Evolutionary conservation across 306 rosid species (phyloP).

Genomic region (Pyrus communis): DNA sequence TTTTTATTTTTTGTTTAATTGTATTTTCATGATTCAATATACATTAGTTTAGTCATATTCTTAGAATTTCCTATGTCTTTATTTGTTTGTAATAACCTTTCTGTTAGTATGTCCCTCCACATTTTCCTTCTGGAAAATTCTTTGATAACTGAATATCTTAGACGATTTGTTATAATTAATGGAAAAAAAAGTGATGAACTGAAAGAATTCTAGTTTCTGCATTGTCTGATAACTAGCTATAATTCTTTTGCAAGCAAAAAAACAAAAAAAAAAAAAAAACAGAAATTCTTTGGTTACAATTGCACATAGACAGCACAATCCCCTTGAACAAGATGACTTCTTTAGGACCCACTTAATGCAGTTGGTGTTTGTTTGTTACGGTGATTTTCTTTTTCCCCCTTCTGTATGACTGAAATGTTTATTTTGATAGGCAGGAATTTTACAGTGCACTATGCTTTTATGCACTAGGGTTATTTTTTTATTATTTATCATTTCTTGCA

Average conservation of each 20-base stretch:
- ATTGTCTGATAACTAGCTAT: neutral
- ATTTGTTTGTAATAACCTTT: neutral
- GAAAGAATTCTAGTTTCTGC: neutral
- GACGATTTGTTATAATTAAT: neutral
- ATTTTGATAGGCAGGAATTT: neutral
- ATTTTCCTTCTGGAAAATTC: neutral
- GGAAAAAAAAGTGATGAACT: neutral
- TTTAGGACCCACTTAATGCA: neutral
- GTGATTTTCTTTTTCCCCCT: neutral
- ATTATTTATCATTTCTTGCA: neutral
- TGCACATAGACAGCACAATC: neutral
- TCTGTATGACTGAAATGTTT: neutral
- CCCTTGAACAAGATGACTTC: neutral
- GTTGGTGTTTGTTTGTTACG: neutral
- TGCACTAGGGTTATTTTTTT: neutral
- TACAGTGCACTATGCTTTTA: neutral
- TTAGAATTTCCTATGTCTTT: neutral
- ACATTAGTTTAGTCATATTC: neutral
- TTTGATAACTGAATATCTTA: neutral
- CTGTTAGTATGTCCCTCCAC: neutral
- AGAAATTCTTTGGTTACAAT: neutral
- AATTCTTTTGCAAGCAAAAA: neutral
- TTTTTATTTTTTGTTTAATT: neutral
- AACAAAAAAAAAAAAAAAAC: neutral
- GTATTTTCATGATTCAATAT: neutral